These are phyloP conservation scores for Lentinula lateritia DNA, from an alignment of 768 basidiomycete species.

Conservation along the genomic window DNA sequence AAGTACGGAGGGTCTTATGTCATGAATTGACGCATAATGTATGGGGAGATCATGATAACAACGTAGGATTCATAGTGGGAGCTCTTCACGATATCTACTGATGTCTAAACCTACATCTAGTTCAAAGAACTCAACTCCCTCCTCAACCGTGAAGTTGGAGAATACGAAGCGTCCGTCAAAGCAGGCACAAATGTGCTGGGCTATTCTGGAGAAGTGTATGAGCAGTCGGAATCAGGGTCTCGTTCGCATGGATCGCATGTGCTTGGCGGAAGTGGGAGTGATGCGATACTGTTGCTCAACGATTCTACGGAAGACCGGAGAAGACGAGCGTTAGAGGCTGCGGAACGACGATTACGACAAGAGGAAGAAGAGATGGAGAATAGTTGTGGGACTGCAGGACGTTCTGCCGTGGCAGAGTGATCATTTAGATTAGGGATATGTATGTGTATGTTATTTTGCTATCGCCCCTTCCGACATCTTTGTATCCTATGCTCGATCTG, in stretches of 20 bases:
- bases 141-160: constrained; percentile 66
- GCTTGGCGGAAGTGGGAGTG: constrained; percentile 40
- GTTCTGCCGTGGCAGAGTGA: neutral
- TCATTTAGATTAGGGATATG: neutral
- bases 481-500: too few relatives aligned
- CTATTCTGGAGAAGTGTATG: constrained; percentile 37
- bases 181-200: constrained; percentile 52
- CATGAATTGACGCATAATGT: constrained; percentile 78
- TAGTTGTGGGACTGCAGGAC: constrained; percentile 53
- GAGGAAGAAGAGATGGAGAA: constrained; percentile 64
- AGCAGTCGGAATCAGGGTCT: constrained; percentile 52
- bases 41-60: constrained; percentile 66
- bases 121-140: constrained; percentile 75
- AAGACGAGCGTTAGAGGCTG: constrained; percentile 50
- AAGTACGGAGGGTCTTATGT: constrained; percentile 63
- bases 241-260: constrained; percentile 45
- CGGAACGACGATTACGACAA: constrained; percentile 50
- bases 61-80: constrained; percentile 40
- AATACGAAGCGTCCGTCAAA: constrained; percentile 51
- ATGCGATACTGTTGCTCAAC: constrained; percentile 4
- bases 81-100: neutral
- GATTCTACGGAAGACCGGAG: constrained; percentile 59
- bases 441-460: too few relatives aligned
- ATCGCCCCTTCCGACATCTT: too few relatives aligned
- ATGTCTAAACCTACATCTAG: constrained; percentile 24